Base-by-base conservation (phyloP, 495 filamentous ascomycete species). In the Rhizodiscina lignyota region DNA sequence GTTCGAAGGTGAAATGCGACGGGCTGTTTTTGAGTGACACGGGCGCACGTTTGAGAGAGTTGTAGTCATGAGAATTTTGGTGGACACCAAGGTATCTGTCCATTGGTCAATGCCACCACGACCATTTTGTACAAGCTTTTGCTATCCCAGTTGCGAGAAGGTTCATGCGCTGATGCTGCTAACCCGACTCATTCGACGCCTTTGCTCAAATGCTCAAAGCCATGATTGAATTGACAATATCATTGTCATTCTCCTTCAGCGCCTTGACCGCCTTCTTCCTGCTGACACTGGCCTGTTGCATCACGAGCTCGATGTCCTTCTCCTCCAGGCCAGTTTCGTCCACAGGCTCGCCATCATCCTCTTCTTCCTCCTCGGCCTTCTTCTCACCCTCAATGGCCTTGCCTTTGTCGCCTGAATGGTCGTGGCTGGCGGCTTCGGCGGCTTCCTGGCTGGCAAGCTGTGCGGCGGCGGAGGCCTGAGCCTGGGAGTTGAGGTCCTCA, bases 221-320 rank as follows among this genome's bases (percentile, higher is more conserved):
- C 89, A 97, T 97, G 66, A 97, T 97, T 39, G 87, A 93, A 73
- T 96, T 96, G 62, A 99, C 91, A 64, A 99, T 96, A 60, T 99
- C 91, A 51, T 94, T 93, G 63, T 94, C 84, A 59, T 99, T 94
- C 69, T 94, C 84, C 67, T 89, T 87, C 41, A 99, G 67, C 20
- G 91, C 91, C 64, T 94, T 96, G 66, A 96, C 77, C 37, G 89
- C 89, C 72, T 96, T 96, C 69, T 91, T 94, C 53, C 89, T 67
- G 41, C 81, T 89, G 37, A 99, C 89, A 51, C 67, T 89, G 40
- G 89, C 89, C 67, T 97, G 83, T 42, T 83, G 83, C 85, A 96
- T 96, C 55, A 99, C 89, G 22, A 99, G 68, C 55, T 99, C 91
- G 50, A 99, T 96, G 55, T 99, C 89, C 74, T 99, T 99, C 49